Evolutionary conservation across 2,329 filamentous ascomycete species (phyloP).

Genomic region (Apiospora malaysiana): DNA sequence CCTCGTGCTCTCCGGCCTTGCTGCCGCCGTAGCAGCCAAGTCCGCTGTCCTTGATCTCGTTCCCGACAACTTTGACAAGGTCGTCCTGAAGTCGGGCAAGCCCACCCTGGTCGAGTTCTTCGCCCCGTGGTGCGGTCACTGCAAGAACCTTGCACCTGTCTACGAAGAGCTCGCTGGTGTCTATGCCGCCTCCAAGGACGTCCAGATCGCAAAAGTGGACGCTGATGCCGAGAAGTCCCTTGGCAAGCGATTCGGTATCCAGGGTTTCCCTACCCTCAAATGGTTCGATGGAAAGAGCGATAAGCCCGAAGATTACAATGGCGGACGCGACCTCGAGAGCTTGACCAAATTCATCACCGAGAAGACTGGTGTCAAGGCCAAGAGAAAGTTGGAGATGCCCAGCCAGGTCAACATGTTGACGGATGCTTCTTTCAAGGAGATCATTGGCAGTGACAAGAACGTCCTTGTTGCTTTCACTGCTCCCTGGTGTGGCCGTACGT

Average conservation of each 20-base stretch:
- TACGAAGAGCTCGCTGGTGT: constrained; percentile 86
- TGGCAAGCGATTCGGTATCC: constrained; percentile 84
- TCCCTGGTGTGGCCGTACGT: constrained; percentile 97
- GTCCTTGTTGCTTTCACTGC: constrained; percentile 97
- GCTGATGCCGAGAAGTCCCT: constrained; percentile 87
- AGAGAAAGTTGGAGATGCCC: constrained; percentile 74
- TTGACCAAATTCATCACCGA: constrained; percentile 81
- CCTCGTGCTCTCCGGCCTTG: constrained; percentile 62
- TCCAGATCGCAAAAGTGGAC: constrained; percentile 94
- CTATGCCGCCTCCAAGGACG: constrained; percentile 73
- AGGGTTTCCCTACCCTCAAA: constrained; percentile 97
- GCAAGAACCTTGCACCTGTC: constrained; percentile 93
- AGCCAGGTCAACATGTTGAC: constrained; percentile 82
- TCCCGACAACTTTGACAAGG: constrained; percentile 87
- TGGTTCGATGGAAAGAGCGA: constrained; percentile 97
- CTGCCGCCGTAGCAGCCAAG: constrained; percentile 65
- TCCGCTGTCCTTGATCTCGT: constrained; percentile 90
- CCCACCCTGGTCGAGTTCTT: constrained; percentile 98
- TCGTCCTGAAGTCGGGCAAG: constrained; percentile 90
- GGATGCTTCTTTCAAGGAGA: constrained; percentile 77
- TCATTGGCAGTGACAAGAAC: constrained; percentile 84
- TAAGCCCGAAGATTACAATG: constrained; percentile 82
- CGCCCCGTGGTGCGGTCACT: constrained; percentile 98
- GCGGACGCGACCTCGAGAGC: constrained; percentile 86
- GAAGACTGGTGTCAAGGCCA: constrained; percentile 85